These are phyloP conservation scores for Cladobotryum mycophilum DNA, from an alignment of 2,329 filamentous ascomycete species.

Conservation along the genomic window DNA sequence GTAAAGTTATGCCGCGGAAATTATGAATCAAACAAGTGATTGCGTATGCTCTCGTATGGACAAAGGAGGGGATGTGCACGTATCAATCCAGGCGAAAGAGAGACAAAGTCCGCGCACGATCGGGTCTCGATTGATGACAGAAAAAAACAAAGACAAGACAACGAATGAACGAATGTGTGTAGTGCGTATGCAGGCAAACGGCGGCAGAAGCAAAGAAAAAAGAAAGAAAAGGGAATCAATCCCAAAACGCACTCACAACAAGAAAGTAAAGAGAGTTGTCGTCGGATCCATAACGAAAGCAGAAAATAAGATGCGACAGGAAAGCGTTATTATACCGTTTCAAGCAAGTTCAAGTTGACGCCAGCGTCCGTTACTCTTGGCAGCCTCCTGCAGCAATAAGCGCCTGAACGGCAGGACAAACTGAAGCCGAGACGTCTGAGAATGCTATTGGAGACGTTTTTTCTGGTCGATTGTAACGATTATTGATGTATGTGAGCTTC, in stretches of 20 bases:
- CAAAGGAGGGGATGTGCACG: background rate
- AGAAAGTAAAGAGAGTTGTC: conserved; percentile 63
- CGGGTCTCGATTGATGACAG: conserved; percentile 1
- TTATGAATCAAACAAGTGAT: background rate
- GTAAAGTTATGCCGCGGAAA: too few species aligned
- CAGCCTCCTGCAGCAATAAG: conserved; percentile 2
- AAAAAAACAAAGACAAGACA: conserved; percentile 1
- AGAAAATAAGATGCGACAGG: background rate
- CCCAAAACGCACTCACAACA: conserved; percentile 49
- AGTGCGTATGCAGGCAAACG: background rate
- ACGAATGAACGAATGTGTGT: conserved; percentile 3
- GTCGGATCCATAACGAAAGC: conserved; percentile 46
- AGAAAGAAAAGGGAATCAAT: conserved; percentile 15
- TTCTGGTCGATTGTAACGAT: background rate
- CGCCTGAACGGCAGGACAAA: background rate
- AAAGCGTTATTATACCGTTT: conserved; percentile 3
- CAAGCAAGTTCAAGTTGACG: background rate
- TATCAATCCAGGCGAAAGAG: conserved; percentile 3
- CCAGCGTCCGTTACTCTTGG: conserved; percentile 1
- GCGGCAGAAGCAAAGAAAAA: conserved; percentile 1
- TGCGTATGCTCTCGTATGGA: background rate
- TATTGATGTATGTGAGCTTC: conserved; percentile 2
- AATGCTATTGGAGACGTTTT: background rate
- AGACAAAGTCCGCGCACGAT: conserved; percentile 2
- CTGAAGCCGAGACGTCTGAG: background rate